Conservation (phyloP, 2,329 filamentous ascomycete species). For the Cercospora sojina region DNA sequence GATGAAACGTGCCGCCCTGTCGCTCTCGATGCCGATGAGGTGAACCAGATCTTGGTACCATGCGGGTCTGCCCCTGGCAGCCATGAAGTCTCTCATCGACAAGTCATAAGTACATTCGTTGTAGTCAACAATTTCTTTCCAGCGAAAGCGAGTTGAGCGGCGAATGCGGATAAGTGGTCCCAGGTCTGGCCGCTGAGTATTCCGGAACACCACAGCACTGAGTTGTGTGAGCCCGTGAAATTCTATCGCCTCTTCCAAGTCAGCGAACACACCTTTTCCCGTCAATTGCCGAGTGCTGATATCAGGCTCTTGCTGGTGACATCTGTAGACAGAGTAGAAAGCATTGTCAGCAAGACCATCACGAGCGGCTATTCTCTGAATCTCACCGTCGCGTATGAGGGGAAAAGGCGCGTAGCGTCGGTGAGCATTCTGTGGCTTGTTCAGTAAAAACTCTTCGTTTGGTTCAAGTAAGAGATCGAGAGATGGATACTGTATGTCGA, state of each 20-base stretch:
- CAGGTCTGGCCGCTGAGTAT: background rate
- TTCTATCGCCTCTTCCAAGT: conserved; percentile 10
- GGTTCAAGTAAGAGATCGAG: conserved; percentile 10
- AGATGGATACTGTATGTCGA: conserved; percentile 15
- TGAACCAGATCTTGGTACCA: conserved; percentile 21
- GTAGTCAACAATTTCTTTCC: conserved; percentile 1
- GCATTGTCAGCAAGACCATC: conserved; percentile 10
- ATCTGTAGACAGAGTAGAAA: conserved; percentile 20
- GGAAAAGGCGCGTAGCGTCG: conserved; percentile 16
- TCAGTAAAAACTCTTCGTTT: conserved; percentile 8
- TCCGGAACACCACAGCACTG: conserved; percentile 5
- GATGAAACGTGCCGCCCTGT: conserved; percentile 19
- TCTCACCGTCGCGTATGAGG: conserved; percentile 13
- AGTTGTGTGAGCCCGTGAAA: conserved; percentile 12
- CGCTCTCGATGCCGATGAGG: conserved; percentile 15
- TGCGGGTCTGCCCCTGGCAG: background rate
- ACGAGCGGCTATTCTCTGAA: conserved; percentile 14
- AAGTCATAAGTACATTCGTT: conserved; percentile 11
- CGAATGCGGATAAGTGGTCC: conserved; percentile 12
- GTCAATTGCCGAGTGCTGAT: conserved; percentile 4
- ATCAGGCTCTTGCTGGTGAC: background rate
- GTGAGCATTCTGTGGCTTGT: conserved; percentile 12
- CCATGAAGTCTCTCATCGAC: conserved; percentile 12
- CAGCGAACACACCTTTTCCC: background rate
- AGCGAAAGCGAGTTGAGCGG: conserved; percentile 5